Base-by-base conservation (phyloP, 148 eudicot species). In the Salicornia ramosissima region DNA sequence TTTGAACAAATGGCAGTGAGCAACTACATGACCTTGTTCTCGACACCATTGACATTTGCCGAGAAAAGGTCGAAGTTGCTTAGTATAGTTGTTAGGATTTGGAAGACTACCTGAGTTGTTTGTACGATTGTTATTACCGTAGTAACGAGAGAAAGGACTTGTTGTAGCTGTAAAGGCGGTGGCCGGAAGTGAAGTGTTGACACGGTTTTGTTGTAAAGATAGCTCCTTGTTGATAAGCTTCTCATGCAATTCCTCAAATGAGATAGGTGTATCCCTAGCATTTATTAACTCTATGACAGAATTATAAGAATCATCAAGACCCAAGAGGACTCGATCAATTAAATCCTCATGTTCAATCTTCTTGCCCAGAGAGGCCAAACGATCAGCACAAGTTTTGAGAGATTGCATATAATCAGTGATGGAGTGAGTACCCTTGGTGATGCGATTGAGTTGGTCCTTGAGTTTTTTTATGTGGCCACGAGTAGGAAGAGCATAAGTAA, bases 171-270 rank as follows among this genome's bases (percentile, higher is more conserved):
- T 5, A 16, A 47, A 47, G 0, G 19, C 21, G 15, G 52, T 1
- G 6, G 59, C 59, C 22, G 59, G 59, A 22, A 22, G 59, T 6
- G 59, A 55, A 1, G 59, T 7, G 1, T 22, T 11, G 2, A 30
- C 1, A 8, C 54, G 54, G 14, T 4, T 50, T 50, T 50, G 54
- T n/a, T 31, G 47, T 15, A 59, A 25, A 0, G 34, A 15, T 0
- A 58, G 25, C 16, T 74, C 78, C 0, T 42, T 31, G 6, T 31
- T 60, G 22, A 74, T 58, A 12, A 67, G 59, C 14, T 68, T 74
- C 15, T 74, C 68, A 24, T 58, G 78, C 5, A 74, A 14, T 13
- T 68, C 78, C 4, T 49, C 50, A 46, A 74, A 58, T 1, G 78
- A 67, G n/a, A 67, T 67, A 1, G 60, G 31, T 8, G 72, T 18